Percentiles rank a stretch among this genome's conserved stretches.
phyloP scores from a whole-genome alignment of 2,329 filamentous ascomycete genomes.

The Fusarium devonianum region DNA sequence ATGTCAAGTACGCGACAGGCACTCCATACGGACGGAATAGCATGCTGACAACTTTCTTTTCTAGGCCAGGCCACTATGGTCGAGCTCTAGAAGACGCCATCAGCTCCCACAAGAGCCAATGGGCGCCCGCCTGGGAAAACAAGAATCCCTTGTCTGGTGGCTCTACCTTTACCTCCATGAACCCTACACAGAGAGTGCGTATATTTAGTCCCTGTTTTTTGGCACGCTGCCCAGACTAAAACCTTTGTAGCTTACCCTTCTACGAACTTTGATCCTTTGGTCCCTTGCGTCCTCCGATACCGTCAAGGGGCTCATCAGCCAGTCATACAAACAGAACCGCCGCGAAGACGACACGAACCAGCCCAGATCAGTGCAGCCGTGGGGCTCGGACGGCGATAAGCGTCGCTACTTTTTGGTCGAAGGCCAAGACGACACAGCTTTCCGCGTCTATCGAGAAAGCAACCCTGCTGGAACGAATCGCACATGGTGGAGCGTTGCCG shows the following conservation, averaged over 20 bases:
- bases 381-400: constrained; percentile 89
- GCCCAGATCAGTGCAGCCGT: constrained; percentile 86
- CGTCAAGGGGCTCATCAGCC: constrained; percentile 81
- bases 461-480: constrained; percentile 78
- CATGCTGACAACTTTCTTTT: constrained; percentile 29
- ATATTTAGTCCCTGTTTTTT: not conserved
- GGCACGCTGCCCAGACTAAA: constrained; percentile 19
- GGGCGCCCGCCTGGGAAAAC: constrained; percentile 83
- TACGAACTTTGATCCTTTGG: constrained; percentile 88
- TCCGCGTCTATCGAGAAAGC: constrained; percentile 92
- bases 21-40: not conserved
- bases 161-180: constrained; percentile 83
- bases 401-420: constrained; percentile 94
- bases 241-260: constrained; percentile 72
- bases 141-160: constrained; percentile 84
- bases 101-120: constrained; percentile 83
- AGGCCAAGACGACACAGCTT: constrained; percentile 91
- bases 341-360: constrained; percentile 84
- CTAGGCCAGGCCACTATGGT: constrained; percentile 87
- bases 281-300: constrained; percentile 86
- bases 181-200: constrained; percentile 79
- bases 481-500: constrained; percentile 93
- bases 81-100: constrained; percentile 94
- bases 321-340: constrained; percentile 86
- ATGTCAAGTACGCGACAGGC: constrained; percentile 86